Evolutionary conservation across 495 filamentous ascomycete species (phyloP).

Genomic region (Penicillium pancosmium): DNA sequence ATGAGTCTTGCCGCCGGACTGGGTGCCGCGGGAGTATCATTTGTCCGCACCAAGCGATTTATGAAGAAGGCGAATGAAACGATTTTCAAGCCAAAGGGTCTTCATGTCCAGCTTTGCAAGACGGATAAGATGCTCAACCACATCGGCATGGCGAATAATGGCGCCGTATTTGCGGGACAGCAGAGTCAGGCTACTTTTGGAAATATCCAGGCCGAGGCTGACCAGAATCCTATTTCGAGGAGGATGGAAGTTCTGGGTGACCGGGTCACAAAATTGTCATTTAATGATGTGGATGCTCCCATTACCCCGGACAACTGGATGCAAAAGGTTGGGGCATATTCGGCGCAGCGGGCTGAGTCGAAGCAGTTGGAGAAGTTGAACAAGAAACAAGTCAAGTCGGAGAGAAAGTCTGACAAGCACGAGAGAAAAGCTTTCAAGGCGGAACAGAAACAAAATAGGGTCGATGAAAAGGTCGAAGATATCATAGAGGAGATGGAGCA

Average conservation of each 20-base stretch:
- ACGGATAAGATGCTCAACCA: slow-evolving; percentile 25
- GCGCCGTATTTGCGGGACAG: slow-evolving; percentile 7
- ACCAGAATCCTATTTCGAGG: slow-evolving; percentile 10
- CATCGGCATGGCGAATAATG: slow-evolving; percentile 13
- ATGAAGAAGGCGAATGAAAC: slow-evolving; percentile 23
- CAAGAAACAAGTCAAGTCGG: slow-evolving; percentile 4
- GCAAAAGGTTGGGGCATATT: slow-evolving; percentile 13
- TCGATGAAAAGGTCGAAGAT: neutral
- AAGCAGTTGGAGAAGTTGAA: slow-evolving; percentile 17
- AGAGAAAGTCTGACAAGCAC: neutral
- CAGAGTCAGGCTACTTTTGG: slow-evolving; percentile 9
- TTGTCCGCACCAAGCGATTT: slow-evolving; percentile 25
- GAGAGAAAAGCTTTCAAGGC: slow-evolving; percentile 1
- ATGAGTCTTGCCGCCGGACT: slow-evolving; percentile 24
- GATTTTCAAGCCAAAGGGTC: slow-evolving; percentile 23
- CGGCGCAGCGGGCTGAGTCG: slow-evolving; percentile 13
- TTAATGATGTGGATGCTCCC: slow-evolving; percentile 11
- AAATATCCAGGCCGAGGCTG: slow-evolving; percentile 5
- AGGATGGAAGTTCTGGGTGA: slow-evolving; percentile 23
- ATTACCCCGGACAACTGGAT: slow-evolving; percentile 21
- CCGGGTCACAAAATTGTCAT: slow-evolving; percentile 13
- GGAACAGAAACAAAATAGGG: neutral
- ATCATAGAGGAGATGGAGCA: slow-evolving; percentile 7
- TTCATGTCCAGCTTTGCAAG: slow-evolving; percentile 26
- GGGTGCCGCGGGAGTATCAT: slow-evolving; percentile 16